Evolutionary conservation across 352 stramenopile species (phyloP).

Genomic region (Pythium folliculosum): DNA sequence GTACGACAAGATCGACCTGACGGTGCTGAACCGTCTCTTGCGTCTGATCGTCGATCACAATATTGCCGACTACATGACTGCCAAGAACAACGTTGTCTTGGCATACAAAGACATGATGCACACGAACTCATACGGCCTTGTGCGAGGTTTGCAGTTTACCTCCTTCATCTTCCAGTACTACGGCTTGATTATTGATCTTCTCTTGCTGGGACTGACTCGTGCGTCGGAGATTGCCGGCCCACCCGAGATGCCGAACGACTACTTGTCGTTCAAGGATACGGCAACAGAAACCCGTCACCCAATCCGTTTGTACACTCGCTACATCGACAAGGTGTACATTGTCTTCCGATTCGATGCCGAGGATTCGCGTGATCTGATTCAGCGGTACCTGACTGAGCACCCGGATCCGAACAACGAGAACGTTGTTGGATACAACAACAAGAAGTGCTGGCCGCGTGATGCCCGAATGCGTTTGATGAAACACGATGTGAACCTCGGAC

Average conservation of each 20-base stretch:
- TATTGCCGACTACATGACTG: conserved; percentile 99
- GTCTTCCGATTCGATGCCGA: conserved; percentile 98
- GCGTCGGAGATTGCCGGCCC: conserved; percentile 98
- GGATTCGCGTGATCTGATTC: conserved; percentile 98
- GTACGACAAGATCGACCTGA: conserved; percentile 99
- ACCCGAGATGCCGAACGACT: conserved; percentile 98
- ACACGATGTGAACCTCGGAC: conserved; percentile 99
- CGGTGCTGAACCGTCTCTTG: conserved; percentile 97
- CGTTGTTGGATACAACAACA: conserved; percentile 99
- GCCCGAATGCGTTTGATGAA: conserved; percentile 99
- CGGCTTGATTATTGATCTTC: conserved; percentile 97
- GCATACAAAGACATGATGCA: conserved; percentile 99
- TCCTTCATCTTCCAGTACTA: conserved; percentile 99
- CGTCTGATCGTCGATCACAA: conserved; percentile 99
- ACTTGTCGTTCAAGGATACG: conserved; percentile 98
- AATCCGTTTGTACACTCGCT: conserved; percentile 99
- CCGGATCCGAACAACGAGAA: conserved; percentile 99
- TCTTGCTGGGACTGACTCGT: conserved; percentile 97
- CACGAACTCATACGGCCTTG: conserved; percentile 99
- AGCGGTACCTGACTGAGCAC: conserved; percentile 99
- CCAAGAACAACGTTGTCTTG: conserved; percentile 99
- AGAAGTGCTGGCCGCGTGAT: conserved; percentile 99
- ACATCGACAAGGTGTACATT: conserved; percentile 99
- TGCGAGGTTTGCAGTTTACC: conserved; percentile 98
- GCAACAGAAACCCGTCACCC: conserved; percentile 97